These are phyloP conservation scores for Nothophoma quercina DNA, from an alignment of 2,329 filamentous ascomycete species.

Conservation along the genomic window DNA sequence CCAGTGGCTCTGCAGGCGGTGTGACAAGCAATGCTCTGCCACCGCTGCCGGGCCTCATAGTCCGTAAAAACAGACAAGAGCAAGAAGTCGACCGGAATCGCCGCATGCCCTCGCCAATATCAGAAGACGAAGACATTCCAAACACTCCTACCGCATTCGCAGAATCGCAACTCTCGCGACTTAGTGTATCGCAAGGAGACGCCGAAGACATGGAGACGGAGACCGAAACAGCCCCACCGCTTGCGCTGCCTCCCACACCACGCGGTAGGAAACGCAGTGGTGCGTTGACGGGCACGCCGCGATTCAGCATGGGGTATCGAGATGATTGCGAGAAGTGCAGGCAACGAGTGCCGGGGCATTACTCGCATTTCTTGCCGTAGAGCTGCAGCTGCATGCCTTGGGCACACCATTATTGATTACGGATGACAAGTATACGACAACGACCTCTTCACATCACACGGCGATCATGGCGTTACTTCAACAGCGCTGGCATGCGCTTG, in stretches of 20 bases:
- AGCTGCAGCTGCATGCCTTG: background rate
- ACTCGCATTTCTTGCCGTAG: constrained; percentile 55
- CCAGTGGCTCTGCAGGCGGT: constrained; percentile 38
- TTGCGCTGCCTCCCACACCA: constrained; percentile 31
- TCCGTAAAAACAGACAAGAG: constrained; percentile 32
- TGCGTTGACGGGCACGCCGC: constrained; percentile 46
- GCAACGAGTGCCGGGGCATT: constrained; percentile 57
- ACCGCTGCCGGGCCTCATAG: constrained; percentile 26
- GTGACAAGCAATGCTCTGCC: constrained; percentile 24
- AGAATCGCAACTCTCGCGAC: constrained; percentile 48
- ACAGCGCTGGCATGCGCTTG: constrained; percentile 1
- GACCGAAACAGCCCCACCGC: constrained; percentile 13
- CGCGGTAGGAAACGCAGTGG: constrained; percentile 50
- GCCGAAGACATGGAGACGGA: constrained; percentile 45
- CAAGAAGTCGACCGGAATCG: constrained; percentile 34
- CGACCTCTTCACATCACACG: background rate
- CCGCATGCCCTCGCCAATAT: constrained; percentile 52
- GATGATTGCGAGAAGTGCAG: constrained; percentile 60
- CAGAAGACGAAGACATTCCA: constrained; percentile 49
- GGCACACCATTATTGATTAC: too few relatives aligned
- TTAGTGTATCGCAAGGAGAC: constrained; percentile 43
- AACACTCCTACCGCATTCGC: constrained; percentile 48
- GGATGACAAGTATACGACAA: background rate
- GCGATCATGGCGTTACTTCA: background rate
- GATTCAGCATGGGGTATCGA: constrained; percentile 58